These are phyloP conservation scores for Deuterostichococcus epilithicus DNA, from an alignment of 139 green algal genomes.

Conservation along the genomic window DNA sequence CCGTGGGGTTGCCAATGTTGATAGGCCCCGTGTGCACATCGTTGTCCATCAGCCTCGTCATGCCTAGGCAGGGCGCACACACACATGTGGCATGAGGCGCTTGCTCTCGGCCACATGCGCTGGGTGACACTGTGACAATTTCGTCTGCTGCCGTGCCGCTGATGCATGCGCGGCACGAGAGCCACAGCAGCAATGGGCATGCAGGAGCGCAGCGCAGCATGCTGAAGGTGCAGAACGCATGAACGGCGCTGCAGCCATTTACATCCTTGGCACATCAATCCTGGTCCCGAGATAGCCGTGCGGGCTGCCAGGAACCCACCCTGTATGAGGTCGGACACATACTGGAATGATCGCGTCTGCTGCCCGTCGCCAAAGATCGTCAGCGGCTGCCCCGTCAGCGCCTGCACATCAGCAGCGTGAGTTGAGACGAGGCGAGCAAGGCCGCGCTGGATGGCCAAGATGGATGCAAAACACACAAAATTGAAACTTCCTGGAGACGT, in stretches of 20 bases:
- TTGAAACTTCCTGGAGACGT: no score
- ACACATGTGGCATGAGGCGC: background rate
- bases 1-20: slow-evolving; percentile 97
- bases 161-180: no score
- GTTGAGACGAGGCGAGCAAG: no score
- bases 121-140: no score
- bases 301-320: slow-evolving; percentile 10
- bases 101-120: no score
- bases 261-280: background rate
- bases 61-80: slow-evolving; percentile 31
- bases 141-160: no score
- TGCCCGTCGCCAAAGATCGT: slow-evolving; percentile 95
- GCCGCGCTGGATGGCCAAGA: no score
- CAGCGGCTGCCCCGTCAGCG: slow-evolving; percentile 75
- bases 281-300: background rate
- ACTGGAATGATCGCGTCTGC: slow-evolving; percentile 98
- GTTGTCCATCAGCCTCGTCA: slow-evolving; percentile 82
- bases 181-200: no score
- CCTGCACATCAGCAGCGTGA: slow-evolving; percentile 50
- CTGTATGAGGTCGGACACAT: slow-evolving; percentile 85
- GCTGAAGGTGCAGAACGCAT: no score
- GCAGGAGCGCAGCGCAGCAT: no score
- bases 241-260: background rate
- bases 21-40: slow-evolving; percentile 91
- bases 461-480: no score